phyloP scores from a whole-genome alignment of 73 alveolate genomes.

The Blepharisma stoltei region DNA sequence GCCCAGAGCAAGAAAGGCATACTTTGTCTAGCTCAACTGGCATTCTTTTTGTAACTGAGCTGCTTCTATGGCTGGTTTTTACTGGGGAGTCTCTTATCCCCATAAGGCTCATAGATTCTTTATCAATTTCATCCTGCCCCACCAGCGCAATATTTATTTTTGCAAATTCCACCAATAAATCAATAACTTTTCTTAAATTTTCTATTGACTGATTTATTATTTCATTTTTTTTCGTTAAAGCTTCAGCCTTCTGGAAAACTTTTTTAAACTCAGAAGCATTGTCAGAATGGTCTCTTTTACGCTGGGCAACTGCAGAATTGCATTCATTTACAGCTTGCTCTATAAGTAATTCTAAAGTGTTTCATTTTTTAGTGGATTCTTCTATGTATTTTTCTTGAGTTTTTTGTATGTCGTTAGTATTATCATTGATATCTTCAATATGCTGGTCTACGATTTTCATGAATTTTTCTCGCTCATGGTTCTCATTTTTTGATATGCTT shows the following conservation, averaged over 20 bases:
- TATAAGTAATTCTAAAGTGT: neutral
- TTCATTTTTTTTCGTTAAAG: neutral
- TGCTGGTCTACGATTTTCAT: too few relatives aligned
- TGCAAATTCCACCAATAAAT: neutral
- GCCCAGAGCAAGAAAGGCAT: slow-evolving; percentile 43
- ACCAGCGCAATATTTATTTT: neutral
- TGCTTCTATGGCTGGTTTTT: too few relatives aligned
- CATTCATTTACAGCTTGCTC: slow-evolving; percentile 23
- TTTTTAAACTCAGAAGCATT: slow-evolving; percentile 10
- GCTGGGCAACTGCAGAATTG: slow-evolving; percentile 24
- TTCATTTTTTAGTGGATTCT: too few relatives aligned
- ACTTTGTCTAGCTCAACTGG: slow-evolving; percentile 20
- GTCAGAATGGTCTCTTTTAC: slow-evolving; percentile 16
- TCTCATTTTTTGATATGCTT: too few relatives aligned
- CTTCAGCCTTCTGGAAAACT: neutral
- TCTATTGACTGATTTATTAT: neutral
- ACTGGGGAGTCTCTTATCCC: slow-evolving; percentile 6
- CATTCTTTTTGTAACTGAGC: neutral
- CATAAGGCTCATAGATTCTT: neutral
- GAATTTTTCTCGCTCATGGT: too few relatives aligned
- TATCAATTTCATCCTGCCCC: slow-evolving; percentile 17
- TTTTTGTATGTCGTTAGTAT: too few relatives aligned
- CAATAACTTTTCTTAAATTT: neutral
- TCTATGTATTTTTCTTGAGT: too few relatives aligned
- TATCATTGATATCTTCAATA: too few relatives aligned